Base-by-base conservation (phyloP, 805 yeast species). In the Starmerella khaoyaiensis region DNA sequence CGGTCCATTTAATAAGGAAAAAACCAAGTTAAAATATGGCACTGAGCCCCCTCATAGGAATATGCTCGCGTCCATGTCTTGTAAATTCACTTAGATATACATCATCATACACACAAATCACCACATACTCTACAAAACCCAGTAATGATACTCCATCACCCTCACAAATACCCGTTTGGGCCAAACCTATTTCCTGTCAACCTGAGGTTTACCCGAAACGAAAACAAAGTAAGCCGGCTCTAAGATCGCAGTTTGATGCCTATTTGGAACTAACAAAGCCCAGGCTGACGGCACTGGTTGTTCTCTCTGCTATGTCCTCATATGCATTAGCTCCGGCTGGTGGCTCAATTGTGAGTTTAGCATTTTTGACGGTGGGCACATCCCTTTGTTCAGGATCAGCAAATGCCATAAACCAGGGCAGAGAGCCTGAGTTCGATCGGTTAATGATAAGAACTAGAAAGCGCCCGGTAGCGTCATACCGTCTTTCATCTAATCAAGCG, bases 321-420 rank as follows among this genome's bases (percentile, higher is more conserved):
- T 90, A 87, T 55, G 96, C 96, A 0, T 62, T 90, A 21, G 81
- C 94, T 0, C 97, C 98, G 1, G 68, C 69, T 46, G 72, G 86
- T 9, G 82, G 84, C 0, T 72, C 90, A 1, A 57, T 87, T 3
- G 62, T 72, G 5, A 76, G 81, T 44, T 67, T 90, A 33, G 51
- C 80, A 22, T 74, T 74, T 47, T 63, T 90, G 22, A 81, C 95
- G 0, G 58, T 68, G 0, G 98, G 98, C 12, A 90, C 96, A 0
- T 72, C 87, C 1, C 60, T 90, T 23, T 72, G 90, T 46, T 83
- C 95, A 0, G 93, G 93, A 9, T 76, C 95, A 2, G 98, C 98
- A 2, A 90, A 90, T 60, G 93, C 97, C 3, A 83, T 90, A 33
- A 90, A 90, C 54, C 87, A 86, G 94, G 97, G 84, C 2, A 66